These are phyloP conservation scores for Mycena citricolor DNA, from an alignment of 1,284 basidiomycete genomes.

Conservation along the genomic window DNA sequence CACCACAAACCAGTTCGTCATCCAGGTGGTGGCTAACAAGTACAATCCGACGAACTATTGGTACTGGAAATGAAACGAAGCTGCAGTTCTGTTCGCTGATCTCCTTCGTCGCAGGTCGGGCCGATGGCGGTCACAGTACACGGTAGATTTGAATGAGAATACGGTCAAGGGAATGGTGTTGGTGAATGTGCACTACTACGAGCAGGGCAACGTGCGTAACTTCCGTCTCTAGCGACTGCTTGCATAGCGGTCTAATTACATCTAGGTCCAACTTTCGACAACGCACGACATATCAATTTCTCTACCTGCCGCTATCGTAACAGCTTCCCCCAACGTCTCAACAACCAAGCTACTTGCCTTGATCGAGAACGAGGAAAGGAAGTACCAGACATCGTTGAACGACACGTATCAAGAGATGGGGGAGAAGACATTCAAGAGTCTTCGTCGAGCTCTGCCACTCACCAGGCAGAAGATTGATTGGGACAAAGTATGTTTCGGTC, in stretches of 20 bases:
- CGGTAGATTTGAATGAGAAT: constrained; percentile 55
- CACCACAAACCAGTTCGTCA: constrained; percentile 51
- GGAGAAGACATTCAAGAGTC: constrained; percentile 88
- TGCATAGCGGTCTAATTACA: constrained; percentile 9
- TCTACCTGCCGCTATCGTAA: constrained; percentile 57
- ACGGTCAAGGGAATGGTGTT: constrained; percentile 65
- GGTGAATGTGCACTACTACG: constrained; percentile 92
- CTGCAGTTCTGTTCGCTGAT: constrained; percentile 12
- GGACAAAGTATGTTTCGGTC: constrained; percentile 73
- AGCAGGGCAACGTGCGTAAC: constrained; percentile 85
- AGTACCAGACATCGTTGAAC: constrained; percentile 75
- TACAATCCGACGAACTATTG: constrained; percentile 92
- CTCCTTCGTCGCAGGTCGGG: constrained; percentile 67
- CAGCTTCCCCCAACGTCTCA: constrained; percentile 52
- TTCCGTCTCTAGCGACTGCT: neutral
- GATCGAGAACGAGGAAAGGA: constrained; percentile 75
- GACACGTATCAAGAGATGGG: constrained; percentile 84
- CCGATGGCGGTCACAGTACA: constrained; percentile 85
- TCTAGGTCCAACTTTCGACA: constrained; percentile 84
- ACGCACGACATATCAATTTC: constrained; percentile 65
- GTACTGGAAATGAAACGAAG: constrained; percentile 44
- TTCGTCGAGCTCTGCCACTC: constrained; percentile 85
- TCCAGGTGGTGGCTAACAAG: constrained; percentile 90
- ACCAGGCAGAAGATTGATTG: constrained; percentile 94
- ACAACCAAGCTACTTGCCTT: constrained; percentile 78